Evolutionary conservation across 2,329 filamentous ascomycete species (phyloP).

Genomic region (Ophiostoma sp.): DNA sequence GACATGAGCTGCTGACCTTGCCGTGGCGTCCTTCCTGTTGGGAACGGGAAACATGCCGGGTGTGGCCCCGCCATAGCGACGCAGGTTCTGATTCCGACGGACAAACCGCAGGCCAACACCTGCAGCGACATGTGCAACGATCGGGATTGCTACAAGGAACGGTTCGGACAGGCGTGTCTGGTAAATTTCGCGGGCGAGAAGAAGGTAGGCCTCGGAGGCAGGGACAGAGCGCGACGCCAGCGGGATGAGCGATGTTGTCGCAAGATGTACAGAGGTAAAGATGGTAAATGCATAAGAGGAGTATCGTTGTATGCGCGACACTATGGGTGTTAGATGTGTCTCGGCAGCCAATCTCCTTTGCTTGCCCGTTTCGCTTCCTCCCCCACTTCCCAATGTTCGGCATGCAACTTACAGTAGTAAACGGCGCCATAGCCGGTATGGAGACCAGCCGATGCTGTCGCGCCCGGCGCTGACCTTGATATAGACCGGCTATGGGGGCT

Average conservation of each 20-base stretch:
- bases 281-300: conserved; percentile 78
- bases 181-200: conserved; percentile 88
- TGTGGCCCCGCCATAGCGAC: conserved; percentile 67
- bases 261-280: conserved; percentile 70
- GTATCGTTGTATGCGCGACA: conserved; percentile 76
- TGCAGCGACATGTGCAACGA: conserved; percentile 68
- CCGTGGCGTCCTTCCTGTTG: neutral
- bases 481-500: conserved; percentile 16
- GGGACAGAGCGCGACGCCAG: conserved; percentile 66
- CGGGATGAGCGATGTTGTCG: conserved; percentile 77
- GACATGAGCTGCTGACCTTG: neutral
- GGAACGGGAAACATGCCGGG: conserved; percentile 39
- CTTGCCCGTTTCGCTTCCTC: neutral
- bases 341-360: too few relatives aligned
- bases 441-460: conserved; percentile 16
- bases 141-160: conserved; percentile 67
- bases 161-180: conserved; percentile 78
- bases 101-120: conserved; percentile 73
- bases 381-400: too few relatives aligned
- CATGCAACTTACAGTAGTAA: conserved; percentile 39
- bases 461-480: conserved; percentile 28
- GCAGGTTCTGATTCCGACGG: conserved; percentile 63
- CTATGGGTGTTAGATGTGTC: conserved; percentile 36
- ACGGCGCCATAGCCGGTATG: conserved; percentile 56
- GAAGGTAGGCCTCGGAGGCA: conserved; percentile 75